Evolutionary conservation across 805 yeast species (phyloP).

Genomic region (Wickerhamiella nectarea): DNA sequence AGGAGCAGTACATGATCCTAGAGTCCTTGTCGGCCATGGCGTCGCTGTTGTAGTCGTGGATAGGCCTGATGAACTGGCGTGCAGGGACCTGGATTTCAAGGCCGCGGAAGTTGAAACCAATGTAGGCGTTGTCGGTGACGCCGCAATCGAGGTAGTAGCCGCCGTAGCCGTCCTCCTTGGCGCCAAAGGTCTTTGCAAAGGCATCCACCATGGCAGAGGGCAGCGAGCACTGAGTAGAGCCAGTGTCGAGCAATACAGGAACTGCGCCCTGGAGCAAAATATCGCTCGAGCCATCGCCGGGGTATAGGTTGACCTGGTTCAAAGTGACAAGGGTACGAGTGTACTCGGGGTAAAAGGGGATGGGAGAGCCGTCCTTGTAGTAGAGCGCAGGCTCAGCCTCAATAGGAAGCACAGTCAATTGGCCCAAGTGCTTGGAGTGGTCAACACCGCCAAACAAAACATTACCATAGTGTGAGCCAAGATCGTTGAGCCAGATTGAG

Average conservation of each 20-base stretch:
- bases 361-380: slow-evolving; percentile 6
- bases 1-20: slow-evolving; percentile 13
- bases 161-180: slow-evolving; percentile 22
- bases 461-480: slow-evolving; percentile 25
- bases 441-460: slow-evolving; percentile 36
- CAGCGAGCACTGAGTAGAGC: slow-evolving; percentile 32
- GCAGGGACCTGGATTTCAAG: slow-evolving; percentile 11
- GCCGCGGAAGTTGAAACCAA: slow-evolving; percentile 13
- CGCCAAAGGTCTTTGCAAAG: slow-evolving; percentile 24
- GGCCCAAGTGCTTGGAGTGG: slow-evolving; percentile 31
- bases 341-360: slow-evolving; percentile 3
- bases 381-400: slow-evolving; percentile 6
- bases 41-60: slow-evolving; percentile 10
- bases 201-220: slow-evolving; percentile 24
- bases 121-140: slow-evolving; percentile 7
- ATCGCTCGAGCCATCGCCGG: slow-evolving; percentile 1
- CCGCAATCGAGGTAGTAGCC: slow-evolving; percentile 14
- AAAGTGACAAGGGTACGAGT: slow-evolving; percentile 7
- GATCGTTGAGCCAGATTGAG: slow-evolving; percentile 33
- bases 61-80: slow-evolving; percentile 11
- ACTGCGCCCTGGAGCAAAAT: slow-evolving; percentile 7
- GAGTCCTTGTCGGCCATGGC: slow-evolving; percentile 26
- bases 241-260: slow-evolving; percentile 33
- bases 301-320: slow-evolving; percentile 3
- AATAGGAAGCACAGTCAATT: slow-evolving; percentile 16